Conservation (phyloP, 139 green algal species). For the Eudorina sp. region DNA sequence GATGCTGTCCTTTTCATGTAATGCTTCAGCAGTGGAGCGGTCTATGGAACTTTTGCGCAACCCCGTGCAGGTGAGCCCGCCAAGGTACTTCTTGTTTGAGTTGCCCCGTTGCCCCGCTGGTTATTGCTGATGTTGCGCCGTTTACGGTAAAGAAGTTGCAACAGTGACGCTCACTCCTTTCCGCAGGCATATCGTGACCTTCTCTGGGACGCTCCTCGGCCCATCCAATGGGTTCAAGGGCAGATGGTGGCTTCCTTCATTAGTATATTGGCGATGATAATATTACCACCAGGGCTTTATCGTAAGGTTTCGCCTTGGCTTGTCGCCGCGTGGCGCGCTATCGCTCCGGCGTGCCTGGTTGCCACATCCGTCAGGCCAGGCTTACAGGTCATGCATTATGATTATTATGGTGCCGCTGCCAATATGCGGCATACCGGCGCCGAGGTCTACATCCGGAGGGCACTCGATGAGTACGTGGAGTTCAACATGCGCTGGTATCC, state of each 20-base stretch:
- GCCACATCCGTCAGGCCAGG: background rate
- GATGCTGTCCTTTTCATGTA: background rate
- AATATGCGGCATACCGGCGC: no score
- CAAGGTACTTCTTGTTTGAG: background rate
- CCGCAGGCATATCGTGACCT: background rate
- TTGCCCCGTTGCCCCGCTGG: no score
- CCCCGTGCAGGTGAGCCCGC: background rate
- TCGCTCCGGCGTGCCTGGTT: constrained; percentile 7
- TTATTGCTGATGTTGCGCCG: no score
- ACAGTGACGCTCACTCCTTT: no score
- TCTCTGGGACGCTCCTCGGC: background rate
- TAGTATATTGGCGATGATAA: background rate
- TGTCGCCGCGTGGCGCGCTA: background rate
- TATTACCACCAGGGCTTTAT: background rate
- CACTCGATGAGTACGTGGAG: background rate
- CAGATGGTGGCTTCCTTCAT: background rate
- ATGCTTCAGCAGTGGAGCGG: background rate
- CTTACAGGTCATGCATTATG: background rate
- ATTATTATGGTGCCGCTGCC: background rate
- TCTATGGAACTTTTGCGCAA: background rate
- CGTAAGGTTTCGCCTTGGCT: background rate
- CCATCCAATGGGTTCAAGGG: background rate
- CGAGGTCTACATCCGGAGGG: background rate
- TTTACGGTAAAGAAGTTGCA: no score
- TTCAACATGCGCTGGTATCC: constrained; percentile 24